Evolutionary conservation across 306 rosid genomes (phyloP), one percentile per base, ranked within the genome.

Genomic region (Sphenostylis stenocarpa): DNA sequence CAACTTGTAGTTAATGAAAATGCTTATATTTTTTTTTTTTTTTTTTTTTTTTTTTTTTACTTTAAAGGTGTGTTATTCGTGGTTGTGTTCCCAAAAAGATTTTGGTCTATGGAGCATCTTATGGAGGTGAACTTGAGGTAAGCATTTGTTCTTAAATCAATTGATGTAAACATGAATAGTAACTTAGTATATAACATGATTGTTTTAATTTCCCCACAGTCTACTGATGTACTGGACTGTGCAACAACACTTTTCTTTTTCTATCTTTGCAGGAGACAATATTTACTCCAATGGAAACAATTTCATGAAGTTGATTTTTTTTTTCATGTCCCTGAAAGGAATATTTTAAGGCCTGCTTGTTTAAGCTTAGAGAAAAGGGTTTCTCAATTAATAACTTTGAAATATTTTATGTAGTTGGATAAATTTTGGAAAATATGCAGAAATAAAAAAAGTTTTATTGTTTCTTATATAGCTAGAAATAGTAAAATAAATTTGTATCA

Each of bases 81-180:
- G 98, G 98, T 34, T 95, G 98, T 87, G 98, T 95, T 85, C 98
- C 98, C 51, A 95, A 95, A 77, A 95, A 95, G 94, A 95, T 95
- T 84, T 80, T 95, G 91, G 97, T 95, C 69, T 95, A 92, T 75
- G 97, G 96, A 79, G 93, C 97, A 74, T 21, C 98, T 72, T 87
- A 58, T 87, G 91, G 97, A 47, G 86, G 93, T 77, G 98, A 95
- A 19, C 87, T 95, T 77, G 88, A 90, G 97, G 98, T 95, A 80
- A 84, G 82, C 70, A 61, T 70, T 28, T 51, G 23, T 21, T 72
- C 67, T 20, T 44, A 36, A 51, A 60, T 60, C 36, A 77, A 66
- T 44, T 66, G 49, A 20, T 67, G 15, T 79, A 23, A 78, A 73
- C 19, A 60, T 57, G 64, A 21, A 58, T 73, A 23, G 56, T 80